Conservation (phyloP, 2,329 filamentous ascomycete genomes). For the Fusarium sp. region DNA sequence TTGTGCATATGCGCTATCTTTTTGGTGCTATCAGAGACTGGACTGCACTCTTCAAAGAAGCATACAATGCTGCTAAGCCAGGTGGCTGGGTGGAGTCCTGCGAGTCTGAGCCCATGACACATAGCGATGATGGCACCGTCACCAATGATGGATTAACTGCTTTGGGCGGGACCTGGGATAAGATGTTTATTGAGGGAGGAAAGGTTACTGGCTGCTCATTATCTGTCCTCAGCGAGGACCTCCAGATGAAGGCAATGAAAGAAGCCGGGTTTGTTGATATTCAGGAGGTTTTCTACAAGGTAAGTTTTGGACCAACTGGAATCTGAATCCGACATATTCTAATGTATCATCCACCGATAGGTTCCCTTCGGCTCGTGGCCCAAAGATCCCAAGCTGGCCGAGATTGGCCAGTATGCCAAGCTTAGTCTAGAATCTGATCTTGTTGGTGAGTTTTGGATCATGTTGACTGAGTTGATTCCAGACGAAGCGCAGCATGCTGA, state of each 20-base stretch:
- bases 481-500: background rate
- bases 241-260: slow-evolving; percentile 21
- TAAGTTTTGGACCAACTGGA: background rate
- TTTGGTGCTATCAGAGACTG: slow-evolving; percentile 20
- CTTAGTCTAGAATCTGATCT: slow-evolving; percentile 25
- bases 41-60: slow-evolving; percentile 13
- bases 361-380: slow-evolving; percentile 22
- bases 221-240: slow-evolving; percentile 6
- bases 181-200: slow-evolving; percentile 16
- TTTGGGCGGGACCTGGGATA: slow-evolving; percentile 17
- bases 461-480: background rate
- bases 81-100: slow-evolving; percentile 24
- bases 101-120: slow-evolving; percentile 14
- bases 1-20: slow-evolving; percentile 24
- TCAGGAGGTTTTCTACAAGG: slow-evolving; percentile 11
- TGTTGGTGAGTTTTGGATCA: background rate
- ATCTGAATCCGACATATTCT: background rate
- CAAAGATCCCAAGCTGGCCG: slow-evolving; percentile 7
- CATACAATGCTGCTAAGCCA: slow-evolving; percentile 10
- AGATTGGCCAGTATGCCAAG: slow-evolving; percentile 25
- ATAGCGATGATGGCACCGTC: slow-evolving; percentile 21
- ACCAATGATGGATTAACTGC: slow-evolving; percentile 1
- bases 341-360: background rate
- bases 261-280: slow-evolving; percentile 26
- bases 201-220: slow-evolving; percentile 8